phyloP scores from a whole-genome alignment of 768 basidiomycete species.

The Calocera cornea region DNA sequence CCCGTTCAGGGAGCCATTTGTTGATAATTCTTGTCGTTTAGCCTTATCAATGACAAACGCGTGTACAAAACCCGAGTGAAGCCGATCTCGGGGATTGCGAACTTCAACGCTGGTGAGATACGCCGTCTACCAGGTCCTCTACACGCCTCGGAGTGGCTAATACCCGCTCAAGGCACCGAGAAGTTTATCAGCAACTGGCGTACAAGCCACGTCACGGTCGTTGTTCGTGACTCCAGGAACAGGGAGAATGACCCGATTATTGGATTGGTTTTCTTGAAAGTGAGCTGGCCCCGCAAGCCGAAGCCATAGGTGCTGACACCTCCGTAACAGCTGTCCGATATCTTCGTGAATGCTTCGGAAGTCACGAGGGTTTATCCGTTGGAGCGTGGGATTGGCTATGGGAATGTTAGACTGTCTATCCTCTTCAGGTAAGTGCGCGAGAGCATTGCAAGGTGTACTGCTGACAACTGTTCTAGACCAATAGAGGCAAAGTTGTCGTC shows the following conservation, averaged over 20 bases:
- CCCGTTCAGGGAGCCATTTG: background rate
- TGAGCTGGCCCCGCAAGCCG: background rate
- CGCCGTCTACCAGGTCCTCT: background rate
- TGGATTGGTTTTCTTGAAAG: constrained; percentile 8
- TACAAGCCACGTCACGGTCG: constrained; percentile 1
- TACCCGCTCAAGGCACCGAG: background rate
- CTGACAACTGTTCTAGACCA: background rate
- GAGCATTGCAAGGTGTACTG: background rate
- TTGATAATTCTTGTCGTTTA: background rate
- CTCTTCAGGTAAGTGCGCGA: background rate
- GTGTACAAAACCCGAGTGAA: constrained; percentile 26
- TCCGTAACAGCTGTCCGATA: constrained; percentile 21
- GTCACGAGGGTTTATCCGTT: constrained; percentile 11
- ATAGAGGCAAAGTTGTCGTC: background rate
- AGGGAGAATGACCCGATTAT: constrained; percentile 9
- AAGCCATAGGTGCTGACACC: background rate
- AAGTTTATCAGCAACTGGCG: constrained; percentile 7
- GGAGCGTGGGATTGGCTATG: background rate
- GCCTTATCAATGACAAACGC: background rate
- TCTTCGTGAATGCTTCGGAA: constrained; percentile 25
- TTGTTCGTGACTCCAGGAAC: constrained; percentile 9
- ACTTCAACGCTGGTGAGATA: constrained; percentile 25
- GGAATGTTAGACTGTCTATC: background rate
- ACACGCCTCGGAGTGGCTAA: background rate
- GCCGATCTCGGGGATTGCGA: constrained; percentile 25